Evolutionary conservation across 1,284 basidiomycete genomes (phyloP).

Genomic region (Tranzscheliella williamsii): DNA sequence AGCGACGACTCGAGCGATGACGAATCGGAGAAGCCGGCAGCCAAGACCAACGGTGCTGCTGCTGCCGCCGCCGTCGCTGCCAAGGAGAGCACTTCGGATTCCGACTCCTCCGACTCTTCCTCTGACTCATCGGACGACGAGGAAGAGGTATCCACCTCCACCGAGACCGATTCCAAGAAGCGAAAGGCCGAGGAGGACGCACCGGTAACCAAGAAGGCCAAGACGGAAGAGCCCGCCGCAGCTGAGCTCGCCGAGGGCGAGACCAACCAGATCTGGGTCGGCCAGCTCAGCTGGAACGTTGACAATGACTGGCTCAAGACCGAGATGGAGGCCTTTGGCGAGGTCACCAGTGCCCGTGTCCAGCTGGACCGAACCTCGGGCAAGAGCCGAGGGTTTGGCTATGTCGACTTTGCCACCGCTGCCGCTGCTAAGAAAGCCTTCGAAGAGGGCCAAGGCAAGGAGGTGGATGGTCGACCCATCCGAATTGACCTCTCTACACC

Average conservation of each 20-base stretch:
- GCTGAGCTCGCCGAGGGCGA: conserved; percentile 64
- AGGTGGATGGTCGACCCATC: conserved; percentile 88
- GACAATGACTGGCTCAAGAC: conserved; percentile 93
- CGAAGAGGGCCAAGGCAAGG: conserved; percentile 75
- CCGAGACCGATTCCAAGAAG: conserved; percentile 65
- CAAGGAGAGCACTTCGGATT: conserved; percentile 20
- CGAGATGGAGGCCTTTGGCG: conserved; percentile 87
- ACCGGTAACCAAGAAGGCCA: conserved; percentile 78
- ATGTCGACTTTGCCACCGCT: conserved; percentile 76
- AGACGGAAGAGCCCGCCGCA: conserved; percentile 64
- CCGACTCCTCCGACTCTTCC: conserved; percentile 25
- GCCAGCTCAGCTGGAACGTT: conserved; percentile 92
- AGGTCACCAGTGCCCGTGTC: conserved; percentile 83
- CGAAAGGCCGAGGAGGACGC: conserved; percentile 79
- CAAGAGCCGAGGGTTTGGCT: conserved; percentile 71
- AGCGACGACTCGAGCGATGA: conserved; percentile 38
- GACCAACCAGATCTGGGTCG: conserved; percentile 83
- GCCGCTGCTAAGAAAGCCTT: conserved; percentile 66
- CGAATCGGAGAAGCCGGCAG: conserved; percentile 18
- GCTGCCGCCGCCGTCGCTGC: conserved; percentile 5
- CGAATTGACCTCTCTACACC: conserved; percentile 79
- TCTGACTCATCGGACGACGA: conserved; percentile 36
- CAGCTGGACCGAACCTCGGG: conserved; percentile 82
- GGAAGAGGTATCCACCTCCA: conserved; percentile 60
- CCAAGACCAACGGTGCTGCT: conserved; percentile 40